These are phyloP conservation scores for Eremothecium cymbalariae DNA, from an alignment of 1,139 yeast species.

Conservation along the genomic window DNA sequence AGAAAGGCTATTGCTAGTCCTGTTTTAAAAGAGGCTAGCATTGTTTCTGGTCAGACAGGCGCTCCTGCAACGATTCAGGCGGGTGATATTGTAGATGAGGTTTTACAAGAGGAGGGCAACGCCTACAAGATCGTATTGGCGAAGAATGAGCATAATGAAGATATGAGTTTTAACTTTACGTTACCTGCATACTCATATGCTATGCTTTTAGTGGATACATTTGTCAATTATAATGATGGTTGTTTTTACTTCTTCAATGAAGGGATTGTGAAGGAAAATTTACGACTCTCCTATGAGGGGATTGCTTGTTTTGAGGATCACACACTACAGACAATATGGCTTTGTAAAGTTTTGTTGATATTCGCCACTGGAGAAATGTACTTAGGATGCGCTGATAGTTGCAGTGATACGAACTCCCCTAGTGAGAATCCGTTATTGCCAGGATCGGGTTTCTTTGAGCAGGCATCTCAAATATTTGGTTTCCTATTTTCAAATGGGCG, in stretches of 20 bases:
- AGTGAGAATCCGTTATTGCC: constrained; percentile 50
- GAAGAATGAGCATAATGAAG: constrained; percentile 60
- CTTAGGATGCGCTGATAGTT: constrained; percentile 49
- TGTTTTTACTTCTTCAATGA: constrained; percentile 83
- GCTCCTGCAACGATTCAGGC: not conserved
- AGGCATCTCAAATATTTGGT: constrained; percentile 67
- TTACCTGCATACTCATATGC: constrained; percentile 75
- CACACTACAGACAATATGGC: constrained; percentile 69
- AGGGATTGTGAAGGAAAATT: constrained; percentile 59
- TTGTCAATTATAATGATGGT: constrained; percentile 72
- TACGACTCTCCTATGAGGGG: constrained; percentile 50
- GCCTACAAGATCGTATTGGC: constrained; percentile 64
- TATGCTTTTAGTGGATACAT: constrained; percentile 63
- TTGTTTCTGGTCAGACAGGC: not conserved
- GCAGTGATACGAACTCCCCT: constrained; percentile 32
- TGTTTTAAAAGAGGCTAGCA: not conserved
- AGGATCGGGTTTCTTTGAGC: constrained; percentile 68
- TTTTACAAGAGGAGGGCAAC: constrained; percentile 64
- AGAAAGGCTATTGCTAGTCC: constrained; percentile 3
- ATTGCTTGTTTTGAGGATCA: constrained; percentile 39
- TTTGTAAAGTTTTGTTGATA: constrained; percentile 63
- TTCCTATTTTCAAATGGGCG: constrained; percentile 75
- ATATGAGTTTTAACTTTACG: constrained; percentile 57
- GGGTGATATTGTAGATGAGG: constrained; percentile 20
- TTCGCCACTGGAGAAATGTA: constrained; percentile 86